Percentiles rank a stretch among this genome's conserved stretches.
These are phyloP conservation scores for Mariannaea sp. DNA, from an alignment of 2,329 filamentous ascomycete species.

Conservation along the genomic window DNA sequence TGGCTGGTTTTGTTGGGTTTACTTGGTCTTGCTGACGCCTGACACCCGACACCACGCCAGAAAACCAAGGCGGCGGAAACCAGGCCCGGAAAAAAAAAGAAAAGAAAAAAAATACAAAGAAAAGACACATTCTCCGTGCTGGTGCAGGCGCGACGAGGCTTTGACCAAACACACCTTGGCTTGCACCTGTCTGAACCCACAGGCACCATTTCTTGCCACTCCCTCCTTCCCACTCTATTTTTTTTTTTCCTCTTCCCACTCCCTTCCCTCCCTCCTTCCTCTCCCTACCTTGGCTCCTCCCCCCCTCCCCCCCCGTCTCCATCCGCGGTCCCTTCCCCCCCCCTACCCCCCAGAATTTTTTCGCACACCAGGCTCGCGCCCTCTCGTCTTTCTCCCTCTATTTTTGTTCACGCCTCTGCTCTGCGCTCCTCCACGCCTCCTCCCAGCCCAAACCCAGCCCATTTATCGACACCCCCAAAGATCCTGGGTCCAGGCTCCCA, in stretches of 20 bases:
- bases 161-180: slow-evolving; percentile 22
- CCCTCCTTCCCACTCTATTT: neutral
- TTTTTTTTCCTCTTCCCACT: neutral
- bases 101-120: neutral
- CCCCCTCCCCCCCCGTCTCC: slow-evolving; percentile 11
- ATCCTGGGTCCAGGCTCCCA: slow-evolving; percentile 38
- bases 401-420: slow-evolving; percentile 44
- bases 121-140: slow-evolving; percentile 17
- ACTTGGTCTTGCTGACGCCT: slow-evolving; percentile 4
- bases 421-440: slow-evolving; percentile 46
- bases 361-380: slow-evolving; percentile 24
- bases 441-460: slow-evolving; percentile 39
- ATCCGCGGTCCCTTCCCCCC: slow-evolving; percentile 2
- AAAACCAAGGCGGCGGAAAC: slow-evolving; percentile 8
- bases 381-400: slow-evolving; percentile 31
- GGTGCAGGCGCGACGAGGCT: neutral
- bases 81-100: neutral
- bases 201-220: slow-evolving; percentile 1
- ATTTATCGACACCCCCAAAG: slow-evolving; percentile 50
- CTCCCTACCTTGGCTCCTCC: slow-evolving; percentile 20
- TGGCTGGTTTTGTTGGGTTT: neutral
- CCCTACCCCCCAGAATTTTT: slow-evolving; percentile 32
- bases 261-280: slow-evolving; percentile 10
- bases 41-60: slow-evolving; percentile 29
- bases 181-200: slow-evolving; percentile 1